Percentiles rank a stretch among this genome's conserved stretches.
Evolutionary conservation across 768 basidiomycete genomes (phyloP).

Genomic region (Rhodocollybia butyracea): DNA sequence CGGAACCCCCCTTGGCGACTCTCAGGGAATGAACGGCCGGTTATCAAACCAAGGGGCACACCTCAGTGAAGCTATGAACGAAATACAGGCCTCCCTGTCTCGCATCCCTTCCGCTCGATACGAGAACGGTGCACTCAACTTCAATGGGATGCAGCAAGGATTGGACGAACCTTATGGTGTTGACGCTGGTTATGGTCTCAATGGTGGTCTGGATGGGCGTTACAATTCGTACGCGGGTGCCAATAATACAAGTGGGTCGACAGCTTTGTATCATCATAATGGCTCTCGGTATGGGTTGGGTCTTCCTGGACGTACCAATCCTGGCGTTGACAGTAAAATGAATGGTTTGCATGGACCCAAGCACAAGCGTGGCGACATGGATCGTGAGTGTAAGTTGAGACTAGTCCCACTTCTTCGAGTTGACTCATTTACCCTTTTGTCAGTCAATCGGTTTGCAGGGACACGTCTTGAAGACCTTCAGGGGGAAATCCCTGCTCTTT

Average conservation of each 20-base stretch:
- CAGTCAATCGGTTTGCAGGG: slow-evolving; percentile 96
- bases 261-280: slow-evolving; percentile 75
- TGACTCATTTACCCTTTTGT: not conserved
- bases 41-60: slow-evolving; percentile 48
- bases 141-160: slow-evolving; percentile 46
- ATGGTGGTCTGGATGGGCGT: slow-evolving; percentile 47
- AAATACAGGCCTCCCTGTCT: slow-evolving; percentile 72
- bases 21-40: slow-evolving; percentile 60
- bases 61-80: slow-evolving; percentile 43
- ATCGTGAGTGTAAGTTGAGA: slow-evolving; percentile 73
- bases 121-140: slow-evolving; percentile 51
- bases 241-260: slow-evolving; percentile 54
- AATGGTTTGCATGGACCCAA: slow-evolving; percentile 90
- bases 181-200: slow-evolving; percentile 53
- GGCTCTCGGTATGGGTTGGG: slow-evolving; percentile 75
- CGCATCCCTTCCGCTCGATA: slow-evolving; percentile 59
- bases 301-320: slow-evolving; percentile 47
- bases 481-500: slow-evolving; percentile 90
- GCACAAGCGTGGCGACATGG: slow-evolving; percentile 91
- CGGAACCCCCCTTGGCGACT: slow-evolving; percentile 63
- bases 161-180: slow-evolving; percentile 55
- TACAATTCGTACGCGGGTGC: slow-evolving; percentile 49
- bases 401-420: not conserved
- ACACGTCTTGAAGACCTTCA: slow-evolving; percentile 93
- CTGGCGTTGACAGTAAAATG: slow-evolving; percentile 70